phyloP scores from a whole-genome alignment of 2,329 filamentous ascomycete genomes.

The Exophiala oligosperma region DNA sequence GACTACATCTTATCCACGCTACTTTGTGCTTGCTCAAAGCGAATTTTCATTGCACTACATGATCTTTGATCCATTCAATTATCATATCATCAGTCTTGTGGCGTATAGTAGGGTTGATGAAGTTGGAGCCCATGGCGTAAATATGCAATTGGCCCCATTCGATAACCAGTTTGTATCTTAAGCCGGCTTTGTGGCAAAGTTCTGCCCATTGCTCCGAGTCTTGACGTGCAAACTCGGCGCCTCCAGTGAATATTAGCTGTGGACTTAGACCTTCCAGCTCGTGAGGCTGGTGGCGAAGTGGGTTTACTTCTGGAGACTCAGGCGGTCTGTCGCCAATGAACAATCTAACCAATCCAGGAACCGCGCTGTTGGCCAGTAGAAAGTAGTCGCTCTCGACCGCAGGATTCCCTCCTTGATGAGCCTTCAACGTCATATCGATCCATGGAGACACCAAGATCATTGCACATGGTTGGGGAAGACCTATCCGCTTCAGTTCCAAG shows the following conservation, averaged over 20 bases:
- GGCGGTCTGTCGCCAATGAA: conserved; percentile 1
- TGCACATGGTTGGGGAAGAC: conserved; percentile 73
- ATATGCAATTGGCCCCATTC: conserved; percentile 16
- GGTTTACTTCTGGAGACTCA: conserved; percentile 10
- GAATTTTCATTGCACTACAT: too few species aligned
- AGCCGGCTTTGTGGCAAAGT: not conserved
- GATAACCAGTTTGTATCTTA: conserved; percentile 4
- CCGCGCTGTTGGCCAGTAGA: conserved; percentile 3
- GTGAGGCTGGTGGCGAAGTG: not conserved
- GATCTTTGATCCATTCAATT: conserved; percentile 12
- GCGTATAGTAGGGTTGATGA: conserved; percentile 5
- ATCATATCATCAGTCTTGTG: conserved; percentile 10
- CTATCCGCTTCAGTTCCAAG: not conserved
- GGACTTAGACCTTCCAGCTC: conserved; percentile 4
- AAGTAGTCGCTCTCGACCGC: conserved; percentile 15
- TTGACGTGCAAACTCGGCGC: conserved; percentile 10
- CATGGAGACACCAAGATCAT: conserved; percentile 90
- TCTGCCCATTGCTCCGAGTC: conserved; percentile 10
- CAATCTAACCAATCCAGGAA: not conserved
- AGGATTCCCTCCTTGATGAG: conserved; percentile 11
- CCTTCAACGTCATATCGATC: conserved; percentile 72
- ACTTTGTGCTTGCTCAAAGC: too few species aligned
- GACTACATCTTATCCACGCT: too few species aligned
- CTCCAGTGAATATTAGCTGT: conserved; percentile 10
- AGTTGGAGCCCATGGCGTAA: conserved; percentile 13